phyloP scores from a whole-genome alignment of 352 stramenopile species.

The Phytophthora cajani region DNA sequence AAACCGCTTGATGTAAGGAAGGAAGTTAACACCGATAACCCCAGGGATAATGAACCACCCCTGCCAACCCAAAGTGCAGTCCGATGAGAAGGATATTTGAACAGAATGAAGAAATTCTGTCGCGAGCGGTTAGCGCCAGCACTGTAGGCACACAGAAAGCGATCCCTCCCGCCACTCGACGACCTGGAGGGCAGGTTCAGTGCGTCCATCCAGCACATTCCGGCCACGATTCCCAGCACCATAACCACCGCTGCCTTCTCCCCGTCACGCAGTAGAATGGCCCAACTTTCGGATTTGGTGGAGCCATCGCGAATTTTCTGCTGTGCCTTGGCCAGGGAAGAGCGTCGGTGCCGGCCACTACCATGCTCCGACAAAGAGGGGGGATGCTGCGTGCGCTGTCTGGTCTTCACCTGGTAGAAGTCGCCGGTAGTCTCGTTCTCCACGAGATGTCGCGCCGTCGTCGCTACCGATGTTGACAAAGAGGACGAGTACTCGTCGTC shows the following conservation, averaged over 20 bases:
- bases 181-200: conserved; percentile 48
- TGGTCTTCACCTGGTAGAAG: conserved; percentile 56
- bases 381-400: conserved; percentile 14
- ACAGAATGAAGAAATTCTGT: conserved; percentile 67
- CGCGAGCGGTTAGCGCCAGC: conserved; percentile 57
- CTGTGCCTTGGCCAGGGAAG: conserved; percentile 24
- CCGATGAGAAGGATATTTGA: conserved; percentile 77
- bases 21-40: neutral
- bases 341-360: conserved; percentile 1
- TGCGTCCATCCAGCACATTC: conserved; percentile 74
- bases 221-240: conserved; percentile 57
- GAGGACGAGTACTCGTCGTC: conserved; percentile 14
- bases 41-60: neutral
- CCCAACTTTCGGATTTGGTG: conserved; percentile 16
- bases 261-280: conserved; percentile 33
- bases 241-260: conserved; percentile 54
- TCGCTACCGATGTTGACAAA: neutral
- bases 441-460: conserved; percentile 41
- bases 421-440: conserved; percentile 70
- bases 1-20: conserved; percentile 38
- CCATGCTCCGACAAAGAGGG: neutral
- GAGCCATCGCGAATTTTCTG: conserved; percentile 9
- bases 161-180: conserved; percentile 11
- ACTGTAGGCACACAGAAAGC: conserved; percentile 63
- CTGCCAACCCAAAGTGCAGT: neutral